phyloP scores from a whole-genome alignment of 108 stramenopile genomes.

The Seminavis robusta region DNA sequence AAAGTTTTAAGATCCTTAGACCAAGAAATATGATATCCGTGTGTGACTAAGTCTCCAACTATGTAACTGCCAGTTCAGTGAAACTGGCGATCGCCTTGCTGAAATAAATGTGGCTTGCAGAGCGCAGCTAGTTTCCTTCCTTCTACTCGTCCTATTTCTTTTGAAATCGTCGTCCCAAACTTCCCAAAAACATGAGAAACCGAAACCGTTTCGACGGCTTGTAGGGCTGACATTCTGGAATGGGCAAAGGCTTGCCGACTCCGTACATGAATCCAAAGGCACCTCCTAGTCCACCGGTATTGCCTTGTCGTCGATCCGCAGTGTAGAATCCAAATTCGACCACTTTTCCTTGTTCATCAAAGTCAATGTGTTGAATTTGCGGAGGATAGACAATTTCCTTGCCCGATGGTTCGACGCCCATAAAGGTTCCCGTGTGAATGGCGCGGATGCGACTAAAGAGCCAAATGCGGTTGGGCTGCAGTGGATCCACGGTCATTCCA shows the following conservation, averaged over 20 bases:
- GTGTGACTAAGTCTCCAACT: too few relatives aligned
- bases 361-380: conserved; percentile 30
- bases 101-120: too few relatives aligned
- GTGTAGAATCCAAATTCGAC: conserved; percentile 71
- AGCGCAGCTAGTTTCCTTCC: too few relatives aligned
- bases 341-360: conserved; percentile 49
- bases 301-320: conserved; percentile 67
- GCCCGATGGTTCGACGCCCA: conserved; percentile 44
- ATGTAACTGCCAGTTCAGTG: too few relatives aligned
- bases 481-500: conserved; percentile 67
- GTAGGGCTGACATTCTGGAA: conserved; percentile 70
- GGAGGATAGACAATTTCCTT: conserved; percentile 47
- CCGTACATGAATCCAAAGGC: conserved; percentile 73
- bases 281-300: conserved; percentile 80
- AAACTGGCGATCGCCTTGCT: too few relatives aligned
- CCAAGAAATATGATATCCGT: too few relatives aligned
- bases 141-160: not conserved
- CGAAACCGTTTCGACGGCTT: conserved; percentile 44
- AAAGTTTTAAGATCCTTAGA: too few relatives aligned
- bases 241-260: conserved; percentile 62
- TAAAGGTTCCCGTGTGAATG: conserved; percentile 44
- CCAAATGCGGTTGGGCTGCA: conserved; percentile 70
- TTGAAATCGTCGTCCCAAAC: not conserved
- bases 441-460: conserved; percentile 45
- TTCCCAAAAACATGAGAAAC: conserved; percentile 8